Base-by-base conservation (phyloP, 768 basidiomycete species). In the Mycena metata region DNA sequence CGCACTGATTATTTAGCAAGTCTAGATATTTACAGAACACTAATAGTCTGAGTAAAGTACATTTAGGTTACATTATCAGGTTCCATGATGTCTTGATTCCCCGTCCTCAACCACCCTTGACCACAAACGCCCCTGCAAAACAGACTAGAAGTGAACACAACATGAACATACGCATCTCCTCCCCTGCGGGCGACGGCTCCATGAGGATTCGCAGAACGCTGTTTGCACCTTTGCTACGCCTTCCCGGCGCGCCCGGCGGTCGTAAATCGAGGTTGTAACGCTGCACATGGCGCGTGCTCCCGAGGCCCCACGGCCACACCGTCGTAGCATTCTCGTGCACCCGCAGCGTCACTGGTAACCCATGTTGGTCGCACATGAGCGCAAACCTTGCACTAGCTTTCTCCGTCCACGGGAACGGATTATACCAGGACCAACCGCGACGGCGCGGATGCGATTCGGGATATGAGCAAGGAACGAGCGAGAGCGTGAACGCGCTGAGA, bases 141-240 rank as follows among this genome's bases (percentile, higher is more conserved):
- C 80, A 75, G 19, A 87, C 79, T 64, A 90, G 71, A 68, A 86
- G 73, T 51, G 80, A 75, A 70, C 86, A 89, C 72, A 89, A 88
- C 52, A 86, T 24, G 42, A 90, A 82, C 83, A 90, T 81, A 68
- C 89, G 82, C 76, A 86, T 83, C 77, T 93, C 91, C 74, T 92
- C 90, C 8, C 91, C 91, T 24, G 91, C 91, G 1, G 85, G 77
- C 21, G 88, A 88, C 66, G 76, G 82, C 77, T 92, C 91, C 35
- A 86, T 72, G 35, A 91, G 61, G 66, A 92, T 75, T 43, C 81
- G 79, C 39, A 81, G 9, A 49, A 87, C 69, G 12, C 84, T 83
- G 45, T 78, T 77, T 67, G 81, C 63, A n/a, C 83, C 84, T 5
- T 75, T 72, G 77, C 80, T 81, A 78, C 81, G 76, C 43, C 81